Conservation (phyloP, 441 rosid genomes). For the Bocquillonia castaneifolia region DNA sequence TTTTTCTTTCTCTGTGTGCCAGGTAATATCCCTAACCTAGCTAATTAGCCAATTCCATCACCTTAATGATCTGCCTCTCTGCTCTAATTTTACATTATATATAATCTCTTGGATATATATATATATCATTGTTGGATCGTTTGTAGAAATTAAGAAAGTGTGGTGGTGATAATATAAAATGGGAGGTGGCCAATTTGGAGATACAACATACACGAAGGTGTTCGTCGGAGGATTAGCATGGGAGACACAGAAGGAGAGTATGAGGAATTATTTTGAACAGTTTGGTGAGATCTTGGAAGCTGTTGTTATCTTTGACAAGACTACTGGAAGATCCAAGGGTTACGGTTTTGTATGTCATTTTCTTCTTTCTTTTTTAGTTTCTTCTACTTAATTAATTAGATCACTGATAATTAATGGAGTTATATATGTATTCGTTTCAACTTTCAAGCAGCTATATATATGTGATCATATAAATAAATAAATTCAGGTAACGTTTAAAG, state of each 20-base stretch:
- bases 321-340: constrained; percentile 27
- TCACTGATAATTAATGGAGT: not conserved
- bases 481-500: constrained; percentile 70
- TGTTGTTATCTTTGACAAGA: constrained; percentile 26
- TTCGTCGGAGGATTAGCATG: constrained; percentile 28
- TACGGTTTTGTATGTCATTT: constrained; percentile 21
- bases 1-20: not conserved
- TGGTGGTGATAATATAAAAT: too few species aligned
- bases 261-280: constrained; percentile 23
- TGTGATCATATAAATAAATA: not conserved
- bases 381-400: not conserved
- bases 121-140: not conserved
- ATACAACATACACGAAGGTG: constrained; percentile 46
- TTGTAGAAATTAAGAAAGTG: too few species aligned
- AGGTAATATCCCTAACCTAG: not conserved
- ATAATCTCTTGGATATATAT: too few species aligned
- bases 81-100: too few species aligned
- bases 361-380: not conserved
- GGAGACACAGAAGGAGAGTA: constrained; percentile 27
- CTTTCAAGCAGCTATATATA: not conserved
- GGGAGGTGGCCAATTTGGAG: constrained; percentile 45
- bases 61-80: too few species aligned
- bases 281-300: constrained; percentile 26
- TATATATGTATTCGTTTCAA: too few species aligned
- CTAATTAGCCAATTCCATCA: too few species aligned